phyloP scores from a whole-genome alignment of 805 yeast species.

The Candida wancherniae region DNA sequence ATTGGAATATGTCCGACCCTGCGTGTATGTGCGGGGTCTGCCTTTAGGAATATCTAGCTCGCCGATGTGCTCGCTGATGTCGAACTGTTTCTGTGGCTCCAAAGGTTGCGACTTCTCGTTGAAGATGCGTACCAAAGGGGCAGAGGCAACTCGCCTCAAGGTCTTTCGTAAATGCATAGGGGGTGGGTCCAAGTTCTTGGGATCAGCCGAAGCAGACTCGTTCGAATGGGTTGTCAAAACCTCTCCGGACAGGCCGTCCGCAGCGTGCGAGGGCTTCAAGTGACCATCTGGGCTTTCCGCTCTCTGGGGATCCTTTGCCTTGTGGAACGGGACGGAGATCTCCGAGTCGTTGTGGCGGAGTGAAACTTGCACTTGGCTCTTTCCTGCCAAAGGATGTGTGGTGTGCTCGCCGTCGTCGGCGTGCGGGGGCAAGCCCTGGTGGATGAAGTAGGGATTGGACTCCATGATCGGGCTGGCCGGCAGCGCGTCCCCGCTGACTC shows the following conservation, averaged over 20 bases:
- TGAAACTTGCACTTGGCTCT: slow-evolving; percentile 27
- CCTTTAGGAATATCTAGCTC: slow-evolving; percentile 31
- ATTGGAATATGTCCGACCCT: slow-evolving; percentile 61
- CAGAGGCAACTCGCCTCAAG: slow-evolving; percentile 77
- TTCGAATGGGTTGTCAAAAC: no score
- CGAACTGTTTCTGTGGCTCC: slow-evolving; percentile 37
- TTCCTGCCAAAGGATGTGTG: slow-evolving; percentile 3
- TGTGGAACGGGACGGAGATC: slow-evolving; percentile 6
- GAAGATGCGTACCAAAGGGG: slow-evolving; percentile 56
- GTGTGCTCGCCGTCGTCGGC: slow-evolving; percentile 17
- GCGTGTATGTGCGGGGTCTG: slow-evolving; percentile 38
- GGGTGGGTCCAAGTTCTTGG: no score
- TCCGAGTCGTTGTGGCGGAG: slow-evolving; percentile 35
- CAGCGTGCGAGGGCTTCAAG: neutral
- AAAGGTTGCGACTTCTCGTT: slow-evolving; percentile 17
- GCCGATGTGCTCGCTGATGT: slow-evolving; percentile 39
- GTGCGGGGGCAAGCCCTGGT: slow-evolving; percentile 58
- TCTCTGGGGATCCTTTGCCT: neutral
- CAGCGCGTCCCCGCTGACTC: no score
- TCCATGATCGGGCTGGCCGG: slow-evolving; percentile 26
- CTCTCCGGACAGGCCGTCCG: no score
- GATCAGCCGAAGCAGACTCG: no score
- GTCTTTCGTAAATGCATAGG: slow-evolving; percentile 33
- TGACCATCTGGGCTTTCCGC: slow-evolving; percentile 1
- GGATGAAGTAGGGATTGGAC: slow-evolving; percentile 50